These are phyloP conservation scores for Mortierella sp. DNA, from an alignment of 371 early-diverging fungal genomes.

Conservation along the genomic window DNA sequence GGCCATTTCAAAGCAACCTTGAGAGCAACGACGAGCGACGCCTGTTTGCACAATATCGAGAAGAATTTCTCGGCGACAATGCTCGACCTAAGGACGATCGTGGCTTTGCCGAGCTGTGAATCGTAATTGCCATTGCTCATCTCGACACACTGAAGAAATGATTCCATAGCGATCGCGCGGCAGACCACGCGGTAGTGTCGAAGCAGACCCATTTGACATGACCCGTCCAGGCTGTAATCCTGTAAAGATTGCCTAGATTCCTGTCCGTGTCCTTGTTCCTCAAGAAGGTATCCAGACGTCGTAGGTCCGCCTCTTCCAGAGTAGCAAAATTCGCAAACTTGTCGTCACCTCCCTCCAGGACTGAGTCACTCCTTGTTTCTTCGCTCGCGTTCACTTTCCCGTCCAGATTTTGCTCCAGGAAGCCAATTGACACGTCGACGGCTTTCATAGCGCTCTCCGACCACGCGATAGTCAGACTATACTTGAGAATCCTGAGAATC, in stretches of 20 bases:
- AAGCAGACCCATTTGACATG: slow-evolving; percentile 46
- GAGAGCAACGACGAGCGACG: not conserved
- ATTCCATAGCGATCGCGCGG: not conserved
- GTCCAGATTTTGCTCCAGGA: no score
- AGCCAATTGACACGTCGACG: no score
- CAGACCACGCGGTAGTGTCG: slow-evolving; percentile 27
- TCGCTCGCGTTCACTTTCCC: no score
- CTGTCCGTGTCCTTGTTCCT: slow-evolving; percentile 2
- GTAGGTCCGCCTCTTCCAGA: slow-evolving; percentile 22
- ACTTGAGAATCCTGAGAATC: no score
- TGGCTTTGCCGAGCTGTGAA: not conserved
- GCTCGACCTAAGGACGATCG: not conserved
- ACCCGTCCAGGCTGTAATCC: slow-evolving; percentile 19
- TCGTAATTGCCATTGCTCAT: not conserved
- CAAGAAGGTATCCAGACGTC: slow-evolving; percentile 22
- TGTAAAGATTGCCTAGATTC: slow-evolving; percentile 24
- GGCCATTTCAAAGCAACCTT: not conserved
- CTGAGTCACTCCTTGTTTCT: no score
- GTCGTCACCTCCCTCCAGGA: no score
- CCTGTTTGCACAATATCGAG: not conserved
- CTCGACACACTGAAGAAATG: not conserved
- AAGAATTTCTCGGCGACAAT: not conserved
- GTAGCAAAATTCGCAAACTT: not conserved
- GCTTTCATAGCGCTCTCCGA: no score
- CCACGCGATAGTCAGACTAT: no score